Base-by-base conservation (phyloP, 257 asterid species). In the Petrea volubilis region DNA sequence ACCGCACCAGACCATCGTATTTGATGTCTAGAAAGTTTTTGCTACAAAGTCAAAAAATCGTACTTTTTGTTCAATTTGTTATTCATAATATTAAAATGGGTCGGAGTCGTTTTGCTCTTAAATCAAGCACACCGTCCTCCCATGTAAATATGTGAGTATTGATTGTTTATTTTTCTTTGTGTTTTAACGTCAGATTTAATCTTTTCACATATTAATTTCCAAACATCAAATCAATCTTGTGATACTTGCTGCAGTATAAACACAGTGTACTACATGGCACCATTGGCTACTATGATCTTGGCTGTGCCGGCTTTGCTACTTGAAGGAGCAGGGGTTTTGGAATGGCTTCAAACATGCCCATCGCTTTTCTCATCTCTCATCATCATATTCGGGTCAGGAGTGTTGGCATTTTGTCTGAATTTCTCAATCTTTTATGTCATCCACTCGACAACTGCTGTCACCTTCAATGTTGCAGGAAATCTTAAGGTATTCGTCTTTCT, bases 221-320 rank as follows among this genome's bases (percentile, higher is more conserved):
- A 29, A 31, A 36, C 11, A n/a, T 23, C 29, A 34, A 44, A 28
- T 38, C 8, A 8, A 27, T 51, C 17, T 62, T 34, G 68, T 60
- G 31, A 2, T 63, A 40, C 34, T 9, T 56, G 67, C 28, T 79
- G 69, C 87, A 94, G 97, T 67, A 94, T 94, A 78, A 94, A 94
- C 87, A 94, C 99, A 2, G 99, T 94, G 18, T 92, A 91, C 78
- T 88, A 92, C 87, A 94, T 94, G 99, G 98, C 99, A 33, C 97
- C 98, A 24, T 88, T 78, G 75, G 98, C 98, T 9, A 94, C 98
- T 23, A 86, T 94, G 98, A 92, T 94, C 81, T 77, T 94, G 85
- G 93, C 84, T 14, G 47, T 77, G 56, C 99, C 98, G 36, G 99
- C 99, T 20, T 28, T 92, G 74, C 53, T 90, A 7, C 85, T 94